Evolutionary conservation across 169 alveolate genomes (phyloP).

Genomic region (Eimeria maxima): DNA sequence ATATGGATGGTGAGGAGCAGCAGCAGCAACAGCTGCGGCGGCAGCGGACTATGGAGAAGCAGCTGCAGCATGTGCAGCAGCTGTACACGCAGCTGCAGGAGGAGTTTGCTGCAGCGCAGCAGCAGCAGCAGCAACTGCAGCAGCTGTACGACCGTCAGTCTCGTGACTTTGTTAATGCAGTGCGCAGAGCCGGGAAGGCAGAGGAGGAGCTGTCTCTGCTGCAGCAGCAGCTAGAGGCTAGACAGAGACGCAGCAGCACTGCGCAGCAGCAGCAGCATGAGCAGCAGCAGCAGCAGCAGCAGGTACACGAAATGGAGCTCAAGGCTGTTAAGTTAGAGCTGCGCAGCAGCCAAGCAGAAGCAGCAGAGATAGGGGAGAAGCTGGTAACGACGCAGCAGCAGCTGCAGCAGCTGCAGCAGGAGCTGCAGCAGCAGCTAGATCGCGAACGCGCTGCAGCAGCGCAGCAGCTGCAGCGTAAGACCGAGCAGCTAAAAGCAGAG

Average conservation of each 20-base stretch:
- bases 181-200: slow-evolving; percentile 30
- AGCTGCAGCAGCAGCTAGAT: slow-evolving; percentile 60
- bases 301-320: slow-evolving; percentile 1
- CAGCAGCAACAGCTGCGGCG: slow-evolving; percentile 16
- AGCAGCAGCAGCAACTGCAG: slow-evolving; percentile 78
- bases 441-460: slow-evolving; percentile 39
- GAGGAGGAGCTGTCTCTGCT: slow-evolving; percentile 67
- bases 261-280: not conserved
- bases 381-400: slow-evolving; percentile 2
- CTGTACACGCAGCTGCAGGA: slow-evolving; percentile 47
- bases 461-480: slow-evolving; percentile 60
- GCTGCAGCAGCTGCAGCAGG: slow-evolving; percentile 76
- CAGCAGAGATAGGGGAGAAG: slow-evolving; percentile 46
- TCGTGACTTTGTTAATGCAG: not conserved
- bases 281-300: slow-evolving; percentile 56
- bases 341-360: slow-evolving; percentile 64
- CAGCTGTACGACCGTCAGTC: slow-evolving; percentile 65
- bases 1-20: not conserved
- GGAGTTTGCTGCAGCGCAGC: slow-evolving; percentile 58
- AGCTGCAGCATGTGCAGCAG: slow-evolving; percentile 55
- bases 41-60: slow-evolving; percentile 6
- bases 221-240: slow-evolving; percentile 71
- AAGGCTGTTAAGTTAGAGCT: slow-evolving; percentile 26
- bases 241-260: slow-evolving; percentile 57
- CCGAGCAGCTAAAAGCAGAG: slow-evolving; percentile 29